Base-by-base conservation (phyloP, 495 filamentous ascomycete genomes). In the Lophium mytilinum region DNA sequence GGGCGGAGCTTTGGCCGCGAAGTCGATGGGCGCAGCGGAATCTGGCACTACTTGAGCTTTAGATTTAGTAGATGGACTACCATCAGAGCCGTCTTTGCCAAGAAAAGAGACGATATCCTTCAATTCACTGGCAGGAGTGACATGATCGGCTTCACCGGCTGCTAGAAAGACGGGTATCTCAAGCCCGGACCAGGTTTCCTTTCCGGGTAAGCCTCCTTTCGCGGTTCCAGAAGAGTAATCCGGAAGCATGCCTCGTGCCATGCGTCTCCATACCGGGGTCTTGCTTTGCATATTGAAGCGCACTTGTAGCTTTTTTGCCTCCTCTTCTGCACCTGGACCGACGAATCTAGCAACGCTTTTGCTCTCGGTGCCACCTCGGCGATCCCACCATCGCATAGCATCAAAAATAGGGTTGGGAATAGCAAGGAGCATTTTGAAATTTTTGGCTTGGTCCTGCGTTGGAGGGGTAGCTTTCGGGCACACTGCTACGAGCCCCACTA, bases 231-330 rank as follows among this genome's bases (percentile, higher is more conserved):
- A 64, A 10, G 73, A 56, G 57, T 82, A 83, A 12, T 69, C 73
- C 12, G 86, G 82, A 17, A 89, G 68, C 43, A 75, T 71, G 1
- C 89, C 90, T 71, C 77, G 86, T 4, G 83, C 86, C 86, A 95
- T 92, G 37, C 90, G 79, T 56, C 85, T 80, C 81, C 87, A 95
- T 0, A 94, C 88, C 0, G 85, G 76, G 0, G 89, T 89, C 60
- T 74, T 78, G 58, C 86, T 92, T 66, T 95, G 89, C 51, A 77
- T 77, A 69, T 97, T 97, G 74, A 85, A 96, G 19, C 82, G 81
- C 24, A 86, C 68, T 69, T 97, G 92, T 37, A 96, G 75, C 55
- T 79, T 81, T 67, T 86, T 87, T 1, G 86, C 80, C 65, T 91
- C 87, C 1, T 74, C 65, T 40, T 92, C 88, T 10, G 89, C 89